Evolutionary conservation across 768 basidiomycete species (phyloP).

Genomic region (Coprinopsis marcescibilis): DNA sequence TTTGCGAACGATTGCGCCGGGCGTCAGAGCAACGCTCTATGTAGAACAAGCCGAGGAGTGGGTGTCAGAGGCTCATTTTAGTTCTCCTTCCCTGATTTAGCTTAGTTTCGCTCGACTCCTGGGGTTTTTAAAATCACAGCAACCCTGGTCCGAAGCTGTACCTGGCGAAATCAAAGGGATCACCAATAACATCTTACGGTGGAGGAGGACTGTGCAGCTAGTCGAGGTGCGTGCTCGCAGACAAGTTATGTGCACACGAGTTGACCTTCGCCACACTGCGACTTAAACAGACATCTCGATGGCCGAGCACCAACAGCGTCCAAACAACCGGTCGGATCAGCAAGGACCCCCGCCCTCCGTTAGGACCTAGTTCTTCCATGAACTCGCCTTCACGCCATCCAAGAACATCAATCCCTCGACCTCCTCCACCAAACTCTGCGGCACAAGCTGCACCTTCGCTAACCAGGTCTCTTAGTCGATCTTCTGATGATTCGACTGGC

Average conservation of each 20-base stretch:
- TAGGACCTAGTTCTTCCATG: neutral
- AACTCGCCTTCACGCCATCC: neutral
- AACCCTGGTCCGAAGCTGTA: neutral
- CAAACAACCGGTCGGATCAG: too few species aligned
- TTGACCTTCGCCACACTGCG: too few species aligned
- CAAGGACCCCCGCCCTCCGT: neutral
- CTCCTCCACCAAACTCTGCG: neutral
- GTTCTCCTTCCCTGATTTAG: neutral
- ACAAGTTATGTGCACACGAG: too few species aligned
- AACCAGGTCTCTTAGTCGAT: too few species aligned
- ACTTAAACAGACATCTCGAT: too few species aligned
- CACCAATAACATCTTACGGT: neutral
- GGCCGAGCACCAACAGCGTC: too few species aligned
- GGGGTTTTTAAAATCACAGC: neutral
- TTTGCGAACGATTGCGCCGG: neutral
- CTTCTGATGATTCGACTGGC: too few species aligned
- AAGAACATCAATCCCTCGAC: neutral
- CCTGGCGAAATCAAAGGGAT: neutral
- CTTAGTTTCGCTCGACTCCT: neutral
- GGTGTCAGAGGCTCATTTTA: too few species aligned
- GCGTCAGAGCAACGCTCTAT: neutral
- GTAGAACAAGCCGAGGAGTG: neutral
- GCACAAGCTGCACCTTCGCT: neutral
- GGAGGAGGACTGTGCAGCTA: neutral
- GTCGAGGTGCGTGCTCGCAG: neutral